Conservation (phyloP, 306 rosid genomes). For the Begonia loranthoides region DNA sequence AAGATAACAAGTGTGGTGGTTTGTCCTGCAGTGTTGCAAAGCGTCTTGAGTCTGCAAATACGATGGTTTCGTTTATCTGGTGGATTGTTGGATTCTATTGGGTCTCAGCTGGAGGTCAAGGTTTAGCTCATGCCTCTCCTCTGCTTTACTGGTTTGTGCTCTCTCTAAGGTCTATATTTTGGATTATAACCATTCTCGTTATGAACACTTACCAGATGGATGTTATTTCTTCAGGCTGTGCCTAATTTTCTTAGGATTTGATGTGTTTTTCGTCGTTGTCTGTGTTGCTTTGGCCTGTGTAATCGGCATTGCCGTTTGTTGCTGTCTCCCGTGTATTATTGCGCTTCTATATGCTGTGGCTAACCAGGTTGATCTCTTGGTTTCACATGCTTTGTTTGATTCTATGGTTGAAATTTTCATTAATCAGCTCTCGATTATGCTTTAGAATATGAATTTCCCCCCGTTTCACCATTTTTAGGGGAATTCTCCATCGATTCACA, state of each 20-base stretch:
- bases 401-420: too few species aligned
- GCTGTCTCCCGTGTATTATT: slow-evolving; percentile 63
- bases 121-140: slow-evolving; percentile 55
- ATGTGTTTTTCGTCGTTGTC: slow-evolving; percentile 93
- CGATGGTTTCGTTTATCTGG: slow-evolving; percentile 95
- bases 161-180: neutral
- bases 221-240: slow-evolving; percentile 60
- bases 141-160: slow-evolving; percentile 79
- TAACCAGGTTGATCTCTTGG: slow-evolving; percentile 56
- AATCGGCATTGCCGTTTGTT: slow-evolving; percentile 92
- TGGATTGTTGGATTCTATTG: slow-evolving; percentile 98
- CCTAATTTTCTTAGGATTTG: slow-evolving; percentile 87
- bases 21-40: slow-evolving; percentile 45
- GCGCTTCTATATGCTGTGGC: slow-evolving; percentile 87
- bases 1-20: too few species aligned
- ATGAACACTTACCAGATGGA: too few species aligned
- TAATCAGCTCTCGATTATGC: too few species aligned
- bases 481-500: neutral
- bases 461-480: too few species aligned
- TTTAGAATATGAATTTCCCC: too few species aligned
- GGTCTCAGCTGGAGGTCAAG: slow-evolving; percentile 83
- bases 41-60: slow-evolving; percentile 87
- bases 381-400: neutral
- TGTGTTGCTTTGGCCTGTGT: slow-evolving; percentile 97
- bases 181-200: too few species aligned